Evolutionary conservation across 2,329 filamentous ascomycete species (phyloP).

Genomic region (Cytospora piceae): DNA sequence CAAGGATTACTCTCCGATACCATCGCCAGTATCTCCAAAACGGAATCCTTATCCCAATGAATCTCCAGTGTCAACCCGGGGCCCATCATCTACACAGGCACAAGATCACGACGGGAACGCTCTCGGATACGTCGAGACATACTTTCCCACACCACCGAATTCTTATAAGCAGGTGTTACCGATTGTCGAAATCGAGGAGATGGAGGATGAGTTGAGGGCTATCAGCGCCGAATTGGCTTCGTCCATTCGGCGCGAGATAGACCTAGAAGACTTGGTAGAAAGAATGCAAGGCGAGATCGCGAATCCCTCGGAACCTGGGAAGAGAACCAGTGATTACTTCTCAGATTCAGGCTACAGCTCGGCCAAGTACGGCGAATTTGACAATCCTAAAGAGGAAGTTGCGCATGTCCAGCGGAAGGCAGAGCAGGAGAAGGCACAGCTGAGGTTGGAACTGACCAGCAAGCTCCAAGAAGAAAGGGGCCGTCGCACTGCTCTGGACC

Average conservation of each 20-base stretch:
- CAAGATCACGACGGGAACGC: conserved; percentile 48
- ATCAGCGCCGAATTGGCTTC: conserved; percentile 90
- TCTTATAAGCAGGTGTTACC: conserved; percentile 40
- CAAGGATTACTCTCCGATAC: conserved; percentile 49
- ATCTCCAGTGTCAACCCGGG: conserved; percentile 44
- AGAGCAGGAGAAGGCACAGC: conserved; percentile 87
- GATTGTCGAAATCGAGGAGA: conserved; percentile 71
- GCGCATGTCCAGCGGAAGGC: conserved; percentile 80
- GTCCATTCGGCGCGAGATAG: conserved; percentile 94
- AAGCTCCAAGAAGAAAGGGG: conserved; percentile 87
- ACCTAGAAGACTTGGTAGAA: conserved; percentile 92
- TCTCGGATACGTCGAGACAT: conserved; percentile 55
- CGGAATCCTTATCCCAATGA: conserved; percentile 46
- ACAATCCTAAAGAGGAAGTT: conserved; percentile 70
- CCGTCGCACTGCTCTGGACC: conserved; percentile 75
- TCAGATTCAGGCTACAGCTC: conserved; percentile 94
- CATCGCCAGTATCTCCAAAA: conserved; percentile 55
- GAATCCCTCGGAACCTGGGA: conserved; percentile 60
- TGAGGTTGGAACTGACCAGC: conserved; percentile 81
- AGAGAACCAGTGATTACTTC: conserved; percentile 94
- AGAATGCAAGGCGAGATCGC: conserved; percentile 77
- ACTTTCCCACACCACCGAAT: conserved; percentile 54
- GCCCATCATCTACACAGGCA: conserved; percentile 46
- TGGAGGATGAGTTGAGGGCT: conserved; percentile 92
- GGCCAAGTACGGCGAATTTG: conserved; percentile 72